Conservation (phyloP, 2,329 filamentous ascomycete species). For the Coniochaeta prunicola region DNA sequence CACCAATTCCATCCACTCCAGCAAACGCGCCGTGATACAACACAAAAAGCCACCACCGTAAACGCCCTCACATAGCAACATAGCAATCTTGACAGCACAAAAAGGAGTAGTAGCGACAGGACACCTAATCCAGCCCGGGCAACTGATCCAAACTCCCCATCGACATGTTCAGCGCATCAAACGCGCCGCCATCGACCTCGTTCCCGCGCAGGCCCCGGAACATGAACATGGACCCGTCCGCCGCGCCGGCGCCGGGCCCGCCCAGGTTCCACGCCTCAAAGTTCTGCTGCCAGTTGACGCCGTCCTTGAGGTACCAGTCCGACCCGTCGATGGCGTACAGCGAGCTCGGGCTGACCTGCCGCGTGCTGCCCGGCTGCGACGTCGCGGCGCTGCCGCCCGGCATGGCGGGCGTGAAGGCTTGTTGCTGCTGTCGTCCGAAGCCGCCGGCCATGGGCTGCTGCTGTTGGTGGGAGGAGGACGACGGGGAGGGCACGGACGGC, state of each 20-base stretch:
- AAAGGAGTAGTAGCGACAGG: background rate
- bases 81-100: background rate
- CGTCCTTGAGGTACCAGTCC: conserved; percentile 51
- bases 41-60: background rate
- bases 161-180: background rate
- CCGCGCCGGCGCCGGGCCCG: conserved; percentile 17
- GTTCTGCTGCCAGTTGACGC: conserved; percentile 50
- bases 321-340: conserved; percentile 40
- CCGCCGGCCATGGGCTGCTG: conserved; percentile 9
- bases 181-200: background rate
- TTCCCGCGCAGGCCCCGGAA: conserved; percentile 14
- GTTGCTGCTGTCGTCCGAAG: no score
- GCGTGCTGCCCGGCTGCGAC: conserved; percentile 9
- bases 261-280: conserved; percentile 43
- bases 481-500: conserved; percentile 2
- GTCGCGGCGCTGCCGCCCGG: conserved; percentile 1
- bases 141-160: conserved; percentile 3
- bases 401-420: conserved; percentile 10
- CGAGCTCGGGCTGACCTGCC: conserved; percentile 19
- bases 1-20: background rate
- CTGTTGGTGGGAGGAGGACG: background rate
- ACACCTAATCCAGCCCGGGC: conserved; percentile 17
- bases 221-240: conserved; percentile 18
- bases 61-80: background rate
- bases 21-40: background rate